A percentile compares a stretch with the other conserved stretches of the same genome.
Evolutionary conservation across 495 filamentous ascomycete species (phyloP).

Genomic region (Tuber aestivum): DNA sequence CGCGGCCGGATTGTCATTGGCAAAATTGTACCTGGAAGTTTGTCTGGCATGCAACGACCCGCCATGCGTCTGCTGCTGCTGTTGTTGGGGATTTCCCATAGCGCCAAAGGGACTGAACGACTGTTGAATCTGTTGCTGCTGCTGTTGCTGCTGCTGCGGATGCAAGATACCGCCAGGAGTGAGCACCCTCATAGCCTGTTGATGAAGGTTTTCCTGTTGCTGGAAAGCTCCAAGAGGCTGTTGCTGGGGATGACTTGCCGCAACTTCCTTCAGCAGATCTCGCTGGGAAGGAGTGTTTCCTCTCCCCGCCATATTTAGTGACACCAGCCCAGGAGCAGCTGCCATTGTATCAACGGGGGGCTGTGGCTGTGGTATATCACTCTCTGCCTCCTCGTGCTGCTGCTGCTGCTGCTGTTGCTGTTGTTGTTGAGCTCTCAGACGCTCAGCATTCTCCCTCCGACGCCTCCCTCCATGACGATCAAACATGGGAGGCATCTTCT

Average conservation of each 20-base stretch:
- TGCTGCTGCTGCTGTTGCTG: slow-evolving; percentile 29
- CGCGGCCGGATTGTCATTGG: slow-evolving; percentile 60
- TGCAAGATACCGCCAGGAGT: neutral
- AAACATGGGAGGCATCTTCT: slow-evolving; percentile 69
- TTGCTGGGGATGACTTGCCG: slow-evolving; percentile 31
- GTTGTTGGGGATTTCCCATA: slow-evolving; percentile 25
- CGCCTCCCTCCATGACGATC: slow-evolving; percentile 71
- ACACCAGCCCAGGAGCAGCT: slow-evolving; percentile 24
- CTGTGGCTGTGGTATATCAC: slow-evolving; percentile 31
- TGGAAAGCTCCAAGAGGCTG: slow-evolving; percentile 33
- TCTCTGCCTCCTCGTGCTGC: slow-evolving; percentile 18
- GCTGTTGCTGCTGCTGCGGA: slow-evolving; percentile 25
- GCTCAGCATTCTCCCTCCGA: slow-evolving; percentile 64
- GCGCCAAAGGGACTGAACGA: slow-evolving; percentile 36
- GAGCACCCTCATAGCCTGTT: slow-evolving; percentile 15
- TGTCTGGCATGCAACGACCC: slow-evolving; percentile 58
- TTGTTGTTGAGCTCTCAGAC: slow-evolving; percentile 47
- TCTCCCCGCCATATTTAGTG: slow-evolving; percentile 24
- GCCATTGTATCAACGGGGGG: slow-evolving; percentile 36
- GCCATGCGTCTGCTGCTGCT: slow-evolving; percentile 33
- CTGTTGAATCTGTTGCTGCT: slow-evolving; percentile 28
- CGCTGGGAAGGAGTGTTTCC: slow-evolving; percentile 32
- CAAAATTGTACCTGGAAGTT: slow-evolving; percentile 81
- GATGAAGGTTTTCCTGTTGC: slow-evolving; percentile 38
- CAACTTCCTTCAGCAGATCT: slow-evolving; percentile 29